Base-by-base conservation (phyloP, 2,329 filamentous ascomycete genomes). In the Thelonectria discophora region DNA sequence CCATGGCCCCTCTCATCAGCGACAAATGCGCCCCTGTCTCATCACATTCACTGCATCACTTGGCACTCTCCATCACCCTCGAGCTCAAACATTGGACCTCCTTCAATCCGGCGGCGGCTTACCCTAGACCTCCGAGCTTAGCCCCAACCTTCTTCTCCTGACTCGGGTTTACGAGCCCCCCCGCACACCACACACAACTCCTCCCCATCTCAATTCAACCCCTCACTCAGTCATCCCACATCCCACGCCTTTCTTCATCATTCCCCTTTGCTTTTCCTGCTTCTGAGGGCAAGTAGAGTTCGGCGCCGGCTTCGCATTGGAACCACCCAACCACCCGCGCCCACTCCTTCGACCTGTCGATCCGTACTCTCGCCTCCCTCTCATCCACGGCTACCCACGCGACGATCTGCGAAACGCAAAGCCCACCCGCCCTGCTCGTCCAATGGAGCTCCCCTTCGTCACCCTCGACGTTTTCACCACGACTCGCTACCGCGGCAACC, bases 401-500 rank as follows among this genome's bases (percentile, higher is more conserved):
- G 21, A 24, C 21, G 21, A 24, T 24, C 21, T 24, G 21, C 21
- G 21, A 24, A 24, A n/a, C n/a, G n/a, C n/a, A 24, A 24, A 24
- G 21, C 21, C 21, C 21, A n/a, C 15, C 15, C 10, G 4, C 20
- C 24, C 27, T n/a, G n/a, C n/a, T n/a, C n/a, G n/a, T n/a, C 13
- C n/a, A 12, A 77, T 77, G 73, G 76, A 79, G 62, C 79, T 84
- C 57, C 70, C 78, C 18, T 87, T 84, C 69, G 73, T 80, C 48
- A 87, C 84, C 37, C 78, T 86, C 68, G 84, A 87, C 71, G 85
- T 87, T 76, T 87, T 88, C 76, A 86, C 85, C 47, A 73, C 75
- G 27, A 80, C 75, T 1, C 78, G 76, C 55, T 85, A 81, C 73
- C 72, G 76, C 47, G 87, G 88, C 66, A 89, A 89, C 71, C 86